These are phyloP conservation scores for Capillidium rhysosporum DNA, from an alignment of 371 early-diverging fungal genomes.

Conservation along the genomic window DNA sequence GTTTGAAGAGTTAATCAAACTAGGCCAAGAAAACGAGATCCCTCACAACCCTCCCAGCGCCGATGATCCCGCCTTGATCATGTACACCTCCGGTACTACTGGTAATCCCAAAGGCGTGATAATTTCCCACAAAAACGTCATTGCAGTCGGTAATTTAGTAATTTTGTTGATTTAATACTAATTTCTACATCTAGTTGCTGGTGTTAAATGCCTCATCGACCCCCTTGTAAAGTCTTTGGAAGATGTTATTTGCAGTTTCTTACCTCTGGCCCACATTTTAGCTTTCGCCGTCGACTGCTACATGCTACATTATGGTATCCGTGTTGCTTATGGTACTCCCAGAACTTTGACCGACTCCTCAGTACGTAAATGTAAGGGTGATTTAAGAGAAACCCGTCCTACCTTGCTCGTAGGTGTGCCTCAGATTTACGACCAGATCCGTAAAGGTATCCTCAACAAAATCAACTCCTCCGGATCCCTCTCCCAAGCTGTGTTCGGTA, in stretches of 20 bases:
- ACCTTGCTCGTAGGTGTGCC: slow-evolving; percentile 86
- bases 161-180: background rate
- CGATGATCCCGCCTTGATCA: slow-evolving; percentile 74
- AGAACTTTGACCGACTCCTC: slow-evolving; percentile 77
- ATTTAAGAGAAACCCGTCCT: slow-evolving; percentile 81
- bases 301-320: slow-evolving; percentile 47
- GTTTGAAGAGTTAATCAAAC: slow-evolving; percentile 30
- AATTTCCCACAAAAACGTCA: slow-evolving; percentile 67
- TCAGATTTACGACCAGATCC: slow-evolving; percentile 82
- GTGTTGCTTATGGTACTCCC: slow-evolving; percentile 72
- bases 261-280: slow-evolving; percentile 88
- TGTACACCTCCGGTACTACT: slow-evolving; percentile 92
- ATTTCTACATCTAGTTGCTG: slow-evolving; percentile 27
- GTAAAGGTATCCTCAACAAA: slow-evolving; percentile 62
- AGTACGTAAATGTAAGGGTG: slow-evolving; percentile 84
- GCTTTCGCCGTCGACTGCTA: slow-evolving; percentile 67
- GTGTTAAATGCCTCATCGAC: slow-evolving; percentile 21
- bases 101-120: slow-evolving; percentile 84
- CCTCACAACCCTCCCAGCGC: slow-evolving; percentile 38
- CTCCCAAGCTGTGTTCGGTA: slow-evolving; percentile 48
- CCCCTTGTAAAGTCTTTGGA: slow-evolving; percentile 11
- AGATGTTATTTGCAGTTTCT: slow-evolving; percentile 65
- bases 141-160: slow-evolving; percentile 32
- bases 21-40: slow-evolving; percentile 40
- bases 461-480: slow-evolving; percentile 38